Evolutionary conservation across 257 asterid species (phyloP), one percentile per base, ranked within the genome.

Genomic region (Datura wrightii): DNA sequence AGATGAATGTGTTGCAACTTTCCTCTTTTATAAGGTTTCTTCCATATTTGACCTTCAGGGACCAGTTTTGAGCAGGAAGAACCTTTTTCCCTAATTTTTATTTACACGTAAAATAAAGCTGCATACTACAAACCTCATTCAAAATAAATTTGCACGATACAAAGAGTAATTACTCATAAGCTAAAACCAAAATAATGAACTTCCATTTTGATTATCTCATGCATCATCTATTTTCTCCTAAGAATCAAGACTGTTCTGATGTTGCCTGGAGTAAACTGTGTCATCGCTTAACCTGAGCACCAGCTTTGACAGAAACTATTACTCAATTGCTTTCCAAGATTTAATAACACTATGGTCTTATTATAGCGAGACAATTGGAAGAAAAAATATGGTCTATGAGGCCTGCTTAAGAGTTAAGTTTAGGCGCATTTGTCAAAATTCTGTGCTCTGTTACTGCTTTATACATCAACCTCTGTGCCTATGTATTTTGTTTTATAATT

Each of bases 61-160:
- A 52, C 48, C 46, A 52, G 63, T 31, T 69, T 76, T 31, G 8
- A 52, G 82, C 24, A 50, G 82, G 82, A 76, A 76, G 4, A 76
- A 50, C 82, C 44, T 50, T 24, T 34, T 52, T 55, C 63, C 15
- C 7, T 50, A 50, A 31, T 50, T 16, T 24, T 31, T 50, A 50
- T 52, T 31, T 76, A 76, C 31, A 31, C 52, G 19, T 52, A 24
- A 24, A 24, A 24, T 24, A 48, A 74, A 74, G 42, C 15, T 74
- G 80, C 60, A 13, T 48, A 3, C 42, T 24, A 48, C 80, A 24
- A 48, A 19, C 13, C 59, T 46, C 44, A 8, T 48, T 48, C 13
- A 15, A 74, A 74, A 11, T 74, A 74, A 46, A 74, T 74, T 42
- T 74, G 81, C 81, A 24, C 48, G 42, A 48, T 74, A 48, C 54